Evolutionary conservation across 352 stramenopile species (phyloP).

Genomic region (Phytopythium montanum): DNA sequence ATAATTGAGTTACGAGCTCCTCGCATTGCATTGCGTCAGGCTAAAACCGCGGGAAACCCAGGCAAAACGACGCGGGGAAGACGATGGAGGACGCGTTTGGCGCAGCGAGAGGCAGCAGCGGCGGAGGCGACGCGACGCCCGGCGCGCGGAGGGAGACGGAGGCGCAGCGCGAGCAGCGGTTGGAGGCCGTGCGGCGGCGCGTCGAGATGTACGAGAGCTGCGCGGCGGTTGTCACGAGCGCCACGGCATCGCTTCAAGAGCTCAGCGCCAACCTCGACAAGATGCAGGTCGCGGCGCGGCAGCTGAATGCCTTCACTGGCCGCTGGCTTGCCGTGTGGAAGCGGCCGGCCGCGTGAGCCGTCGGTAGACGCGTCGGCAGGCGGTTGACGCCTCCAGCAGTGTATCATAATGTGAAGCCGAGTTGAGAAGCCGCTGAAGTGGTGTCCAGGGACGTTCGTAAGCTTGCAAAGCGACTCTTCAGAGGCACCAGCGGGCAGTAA

Average conservation of each 20-base stretch:
- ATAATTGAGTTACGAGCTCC: too few species aligned
- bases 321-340: slow-evolving; percentile 76
- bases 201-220: slow-evolving; percentile 70
- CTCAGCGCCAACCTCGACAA: slow-evolving; percentile 58
- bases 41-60: not conserved
- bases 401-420: slow-evolving; percentile 2
- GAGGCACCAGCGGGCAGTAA: not conserved
- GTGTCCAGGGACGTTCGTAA: not conserved
- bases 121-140: slow-evolving; percentile 1
- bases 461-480: not conserved
- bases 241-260: slow-evolving; percentile 58
- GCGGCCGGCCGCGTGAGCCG: slow-evolving; percentile 17
- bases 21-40: not conserved
- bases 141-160: slow-evolving; percentile 13
- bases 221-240: slow-evolving; percentile 37
- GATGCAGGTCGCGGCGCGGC: slow-evolving; percentile 62
- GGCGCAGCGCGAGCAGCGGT: slow-evolving; percentile 35
- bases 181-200: slow-evolving; percentile 37
- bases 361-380: not conserved
- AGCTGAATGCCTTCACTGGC: slow-evolving; percentile 72
- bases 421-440: not conserved
- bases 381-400: not conserved
- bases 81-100: not conserved
- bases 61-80: slow-evolving; percentile 1
- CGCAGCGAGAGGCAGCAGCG: not conserved